These are phyloP conservation scores for Clavispora santaluciae DNA, from an alignment of 805 yeast genomes.

Conservation along the genomic window DNA sequence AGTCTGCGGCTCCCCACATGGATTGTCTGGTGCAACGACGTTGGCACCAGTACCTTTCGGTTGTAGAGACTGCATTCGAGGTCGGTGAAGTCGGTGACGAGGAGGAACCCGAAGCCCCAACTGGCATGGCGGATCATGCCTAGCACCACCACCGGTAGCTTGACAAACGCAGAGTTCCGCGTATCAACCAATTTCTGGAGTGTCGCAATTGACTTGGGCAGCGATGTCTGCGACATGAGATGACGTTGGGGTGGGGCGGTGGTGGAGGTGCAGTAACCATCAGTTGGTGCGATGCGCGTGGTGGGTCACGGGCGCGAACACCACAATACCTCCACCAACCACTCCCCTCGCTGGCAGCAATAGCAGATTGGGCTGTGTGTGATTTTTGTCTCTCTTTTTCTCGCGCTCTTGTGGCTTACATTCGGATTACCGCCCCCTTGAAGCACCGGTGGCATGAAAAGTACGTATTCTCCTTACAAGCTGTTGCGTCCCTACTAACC, in stretches of 20 bases:
- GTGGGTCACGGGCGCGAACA: not conserved
- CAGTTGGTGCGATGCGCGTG: not conserved
- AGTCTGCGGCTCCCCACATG: slow-evolving; percentile 3
- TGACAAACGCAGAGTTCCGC: not conserved
- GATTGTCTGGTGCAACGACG: slow-evolving; percentile 5
- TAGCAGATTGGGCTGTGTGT: too few species aligned
- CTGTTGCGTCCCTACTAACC: not conserved
- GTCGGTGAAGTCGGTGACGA: slow-evolving; percentile 17
- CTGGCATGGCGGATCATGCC: slow-evolving; percentile 4
- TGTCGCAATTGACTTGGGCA: not conserved
- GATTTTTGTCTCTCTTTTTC: too few species aligned
- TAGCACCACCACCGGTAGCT: slow-evolving; percentile 13
- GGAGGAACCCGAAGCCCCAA: slow-evolving; percentile 7
- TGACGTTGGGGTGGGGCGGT: too few species aligned
- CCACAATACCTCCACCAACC: too few species aligned
- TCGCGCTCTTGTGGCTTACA: too few species aligned
- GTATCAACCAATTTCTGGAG: not conserved
- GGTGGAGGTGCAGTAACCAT: too few species aligned
- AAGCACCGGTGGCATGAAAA: not conserved
- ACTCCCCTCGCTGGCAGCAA: too few species aligned
- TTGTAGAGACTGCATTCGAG: slow-evolving; percentile 1
- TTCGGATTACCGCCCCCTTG: too few species aligned
- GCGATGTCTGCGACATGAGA: not conserved
- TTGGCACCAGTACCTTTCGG: slow-evolving; percentile 4
- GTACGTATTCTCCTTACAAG: not conserved